These are phyloP conservation scores for Salix udensis DNA, from an alignment of 345 rosid species.

Conservation along the genomic window DNA sequence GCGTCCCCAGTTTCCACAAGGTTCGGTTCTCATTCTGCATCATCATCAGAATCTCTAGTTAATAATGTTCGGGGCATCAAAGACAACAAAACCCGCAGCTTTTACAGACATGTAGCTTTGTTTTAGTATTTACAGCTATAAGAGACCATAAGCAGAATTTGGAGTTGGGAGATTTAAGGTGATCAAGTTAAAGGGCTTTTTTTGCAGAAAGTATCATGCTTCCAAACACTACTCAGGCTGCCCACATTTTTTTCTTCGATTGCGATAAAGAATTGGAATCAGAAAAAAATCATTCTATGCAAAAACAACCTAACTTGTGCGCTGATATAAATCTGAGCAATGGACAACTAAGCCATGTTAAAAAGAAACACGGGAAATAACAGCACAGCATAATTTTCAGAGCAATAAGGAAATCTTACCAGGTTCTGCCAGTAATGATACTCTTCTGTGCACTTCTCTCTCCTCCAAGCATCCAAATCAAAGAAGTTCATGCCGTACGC, in stretches of 20 bases:
- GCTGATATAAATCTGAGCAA: background rate
- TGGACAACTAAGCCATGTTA: background rate
- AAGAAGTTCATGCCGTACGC: slow-evolving; percentile 99
- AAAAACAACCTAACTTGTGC: background rate
- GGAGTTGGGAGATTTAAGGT: background rate
- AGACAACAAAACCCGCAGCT: background rate
- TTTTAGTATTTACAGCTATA: background rate
- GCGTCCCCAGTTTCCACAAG: slow-evolving; percentile 88
- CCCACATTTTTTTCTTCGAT: too few species aligned
- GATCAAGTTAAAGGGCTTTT: background rate
- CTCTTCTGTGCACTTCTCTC: slow-evolving; percentile 95
- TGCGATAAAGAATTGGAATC: too few species aligned
- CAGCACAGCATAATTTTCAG: background rate
- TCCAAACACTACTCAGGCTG: too few species aligned
- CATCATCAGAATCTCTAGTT: slow-evolving; percentile 5
- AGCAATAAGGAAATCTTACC: slow-evolving; percentile 39
- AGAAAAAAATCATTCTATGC: background rate
- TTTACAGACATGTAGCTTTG: background rate
- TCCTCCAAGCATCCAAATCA: slow-evolving; percentile 98
- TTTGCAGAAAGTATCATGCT: too few species aligned
- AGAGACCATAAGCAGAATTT: background rate
- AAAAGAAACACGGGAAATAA: too few species aligned
- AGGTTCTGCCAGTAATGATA: slow-evolving; percentile 97
- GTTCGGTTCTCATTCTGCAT: slow-evolving; percentile 91
- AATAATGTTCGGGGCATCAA: background rate